Percentiles rank a stretch among this genome's conserved stretches.
Evolutionary conservation across 192 early-diverging fungal species (phyloP).

Genomic region (Pilaira anomala): DNA sequence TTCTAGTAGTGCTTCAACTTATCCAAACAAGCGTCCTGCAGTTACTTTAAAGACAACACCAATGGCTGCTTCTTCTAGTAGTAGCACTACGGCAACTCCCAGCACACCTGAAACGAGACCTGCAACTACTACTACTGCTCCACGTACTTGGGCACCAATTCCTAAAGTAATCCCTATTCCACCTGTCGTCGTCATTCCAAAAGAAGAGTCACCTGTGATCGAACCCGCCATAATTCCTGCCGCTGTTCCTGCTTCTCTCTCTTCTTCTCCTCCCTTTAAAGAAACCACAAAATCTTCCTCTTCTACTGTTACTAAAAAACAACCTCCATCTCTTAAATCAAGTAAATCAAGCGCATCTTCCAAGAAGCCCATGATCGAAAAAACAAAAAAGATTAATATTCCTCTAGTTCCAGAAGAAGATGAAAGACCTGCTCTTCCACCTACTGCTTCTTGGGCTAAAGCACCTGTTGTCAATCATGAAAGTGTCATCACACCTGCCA

Average conservation of each 20-base stretch:
- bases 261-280: background rate
- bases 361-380: background rate
- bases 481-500: conserved; percentile 31
- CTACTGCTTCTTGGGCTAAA: conserved; percentile 63
- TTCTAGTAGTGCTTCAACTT: background rate
- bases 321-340: background rate
- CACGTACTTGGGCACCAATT: conserved; percentile 25
- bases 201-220: background rate
- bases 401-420: conserved; percentile 1
- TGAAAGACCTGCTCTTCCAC: conserved; percentile 47
- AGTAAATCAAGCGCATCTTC: background rate
- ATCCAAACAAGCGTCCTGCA: conserved; percentile 11
- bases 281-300: background rate
- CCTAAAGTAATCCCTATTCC: conserved; percentile 16
- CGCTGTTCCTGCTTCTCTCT: background rate
- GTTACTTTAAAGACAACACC: background rate
- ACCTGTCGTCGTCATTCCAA: background rate
- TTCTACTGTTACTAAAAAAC: conserved; percentile 1
- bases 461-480: background rate
- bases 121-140: background rate
- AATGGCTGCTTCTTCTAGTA: background rate
- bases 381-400: background rate
- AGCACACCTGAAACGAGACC: background rate
- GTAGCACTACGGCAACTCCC: background rate
- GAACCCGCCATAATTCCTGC: background rate